Percentiles rank a stretch among this genome's conserved stretches.
These are phyloP conservation scores for Termitomyces eurrhizus DNA, from an alignment of 768 basidiomycete species.

Conservation along the genomic window DNA sequence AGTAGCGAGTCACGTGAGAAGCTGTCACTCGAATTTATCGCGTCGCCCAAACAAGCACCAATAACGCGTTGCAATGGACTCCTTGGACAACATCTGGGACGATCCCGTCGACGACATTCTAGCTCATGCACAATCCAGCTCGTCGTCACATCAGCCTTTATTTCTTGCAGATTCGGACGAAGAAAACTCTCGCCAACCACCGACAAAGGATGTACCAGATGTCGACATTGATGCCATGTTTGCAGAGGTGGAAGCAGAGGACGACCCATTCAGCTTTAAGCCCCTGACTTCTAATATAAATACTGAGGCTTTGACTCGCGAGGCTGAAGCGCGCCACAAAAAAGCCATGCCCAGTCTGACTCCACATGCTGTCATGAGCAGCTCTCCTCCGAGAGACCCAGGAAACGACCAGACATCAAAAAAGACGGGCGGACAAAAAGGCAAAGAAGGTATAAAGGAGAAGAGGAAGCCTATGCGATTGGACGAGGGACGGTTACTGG, in stretches of 20 bases:
- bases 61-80: constrained; percentile 41
- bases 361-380: constrained; percentile 45
- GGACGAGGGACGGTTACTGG: constrained; percentile 74
- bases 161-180: constrained; percentile 63
- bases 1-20: constrained; percentile 8
- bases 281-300: constrained; percentile 51
- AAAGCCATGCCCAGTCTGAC: constrained; percentile 28
- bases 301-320: constrained; percentile 46
- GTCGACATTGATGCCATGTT: constrained; percentile 45
- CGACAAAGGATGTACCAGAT: constrained; percentile 39
- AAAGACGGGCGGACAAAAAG: constrained; percentile 24
- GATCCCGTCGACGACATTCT: constrained; percentile 34
- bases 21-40: constrained; percentile 13
- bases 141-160: constrained; percentile 35
- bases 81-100: constrained; percentile 61
- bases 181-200: constrained; percentile 26
- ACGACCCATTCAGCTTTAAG: constrained; percentile 33
- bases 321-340: constrained; percentile 50
- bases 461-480: constrained; percentile 54
- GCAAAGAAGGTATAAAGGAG: constrained; percentile 33
- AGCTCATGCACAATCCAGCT: neutral
- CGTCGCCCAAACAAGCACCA: constrained; percentile 32
- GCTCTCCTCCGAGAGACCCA: constrained; percentile 42
- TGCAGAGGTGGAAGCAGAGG: constrained; percentile 33
- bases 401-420: constrained; percentile 19